Percentiles rank a stretch among this genome's conserved stretches.
These are phyloP conservation scores for Exophiala oligosperma DNA, from an alignment of 2,329 filamentous ascomycete genomes.

Conservation along the genomic window DNA sequence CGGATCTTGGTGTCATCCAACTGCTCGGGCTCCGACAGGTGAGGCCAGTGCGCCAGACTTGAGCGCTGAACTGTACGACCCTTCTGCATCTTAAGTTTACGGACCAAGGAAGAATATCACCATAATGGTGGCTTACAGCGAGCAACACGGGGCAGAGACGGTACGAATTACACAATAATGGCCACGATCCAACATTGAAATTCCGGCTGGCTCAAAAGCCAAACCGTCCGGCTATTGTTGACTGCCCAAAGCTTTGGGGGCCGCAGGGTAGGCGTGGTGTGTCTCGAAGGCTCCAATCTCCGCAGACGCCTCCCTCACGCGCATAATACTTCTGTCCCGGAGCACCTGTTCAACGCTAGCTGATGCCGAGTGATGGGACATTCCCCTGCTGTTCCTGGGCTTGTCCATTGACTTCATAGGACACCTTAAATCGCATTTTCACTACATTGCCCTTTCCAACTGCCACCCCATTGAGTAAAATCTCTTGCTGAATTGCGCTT, in stretches of 20 bases:
- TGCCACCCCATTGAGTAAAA: conserved; percentile 74
- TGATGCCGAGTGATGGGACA: conserved; percentile 73
- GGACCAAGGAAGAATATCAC: too few relatives aligned
- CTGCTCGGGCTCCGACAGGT: background rate
- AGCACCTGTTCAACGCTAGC: conserved; percentile 6
- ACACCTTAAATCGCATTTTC: conserved; percentile 86
- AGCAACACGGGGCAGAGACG: too few relatives aligned
- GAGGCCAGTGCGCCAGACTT: background rate
- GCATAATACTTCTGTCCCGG: background rate
- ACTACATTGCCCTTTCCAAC: conserved; percentile 72
- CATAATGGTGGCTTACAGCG: too few relatives aligned
- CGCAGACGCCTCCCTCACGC: background rate
- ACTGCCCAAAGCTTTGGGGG: too few relatives aligned
- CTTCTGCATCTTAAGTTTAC: too few relatives aligned
- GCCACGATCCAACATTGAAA: too few relatives aligned
- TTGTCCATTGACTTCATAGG: conserved; percentile 68
- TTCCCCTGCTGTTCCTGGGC: conserved; percentile 78
- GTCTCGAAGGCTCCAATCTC: background rate
- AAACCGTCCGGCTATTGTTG: too few relatives aligned
- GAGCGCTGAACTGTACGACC: background rate
- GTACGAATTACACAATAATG: too few relatives aligned
- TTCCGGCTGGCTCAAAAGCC: too few relatives aligned
- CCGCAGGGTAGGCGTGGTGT: too few relatives aligned
- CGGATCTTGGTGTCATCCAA: background rate
- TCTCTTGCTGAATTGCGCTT: conserved; percentile 77